phyloP scores from a whole-genome alignment of 495 filamentous ascomycete genomes.

The Tuber melanosporum region DNA sequence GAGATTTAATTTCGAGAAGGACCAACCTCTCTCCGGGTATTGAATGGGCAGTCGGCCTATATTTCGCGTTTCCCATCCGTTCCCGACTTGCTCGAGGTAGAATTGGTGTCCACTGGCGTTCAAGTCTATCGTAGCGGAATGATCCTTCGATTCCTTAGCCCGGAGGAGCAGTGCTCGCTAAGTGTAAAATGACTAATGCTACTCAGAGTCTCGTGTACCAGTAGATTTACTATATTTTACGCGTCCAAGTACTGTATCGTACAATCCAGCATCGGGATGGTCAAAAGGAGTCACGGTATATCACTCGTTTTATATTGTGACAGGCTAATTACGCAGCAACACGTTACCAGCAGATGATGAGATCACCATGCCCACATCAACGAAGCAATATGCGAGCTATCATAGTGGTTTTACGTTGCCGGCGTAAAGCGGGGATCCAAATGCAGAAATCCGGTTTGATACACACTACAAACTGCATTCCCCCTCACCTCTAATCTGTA shows the following conservation, averaged over 20 bases:
- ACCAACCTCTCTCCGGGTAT: neutral
- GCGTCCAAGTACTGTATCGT: neutral
- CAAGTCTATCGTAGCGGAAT: neutral
- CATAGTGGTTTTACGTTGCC: neutral
- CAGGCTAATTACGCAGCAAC: constrained; percentile 1
- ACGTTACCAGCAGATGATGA: neutral
- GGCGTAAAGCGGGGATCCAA: neutral
- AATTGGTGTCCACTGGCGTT: neutral
- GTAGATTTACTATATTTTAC: neutral
- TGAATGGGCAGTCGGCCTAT: neutral
- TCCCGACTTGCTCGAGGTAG: neutral
- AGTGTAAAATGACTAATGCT: neutral
- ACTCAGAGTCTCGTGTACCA: neutral
- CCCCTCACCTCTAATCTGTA: neutral
- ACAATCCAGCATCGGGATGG: neutral
- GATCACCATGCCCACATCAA: neutral
- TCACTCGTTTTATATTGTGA: constrained; percentile 1
- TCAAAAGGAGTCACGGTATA: neutral
- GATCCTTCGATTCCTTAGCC: neutral
- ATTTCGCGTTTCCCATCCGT: neutral
- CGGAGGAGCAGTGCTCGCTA: neutral
- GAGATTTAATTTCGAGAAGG: neutral
- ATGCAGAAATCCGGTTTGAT: neutral
- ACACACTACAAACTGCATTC: neutral
- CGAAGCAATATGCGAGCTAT: neutral